A percentile compares a stretch with the other conserved stretches of the same genome.
phyloP scores from a whole-genome alignment of 306 rosid genomes.

The Dryas drummondii region DNA sequence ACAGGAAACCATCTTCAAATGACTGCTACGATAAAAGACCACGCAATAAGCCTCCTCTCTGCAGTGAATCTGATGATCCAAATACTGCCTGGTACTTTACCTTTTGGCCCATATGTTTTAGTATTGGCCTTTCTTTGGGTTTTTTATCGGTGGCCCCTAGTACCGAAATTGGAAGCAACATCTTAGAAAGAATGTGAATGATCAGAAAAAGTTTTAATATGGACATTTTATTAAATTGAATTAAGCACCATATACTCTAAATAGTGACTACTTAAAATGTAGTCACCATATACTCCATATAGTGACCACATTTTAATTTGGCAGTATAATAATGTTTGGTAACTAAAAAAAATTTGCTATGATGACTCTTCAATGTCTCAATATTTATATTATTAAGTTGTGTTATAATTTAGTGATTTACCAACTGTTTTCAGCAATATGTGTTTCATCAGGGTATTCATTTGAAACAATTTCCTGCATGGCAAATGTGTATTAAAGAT shows the following conservation, averaged over 20 bases:
- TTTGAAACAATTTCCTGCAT: background rate
- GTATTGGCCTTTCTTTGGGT: background rate
- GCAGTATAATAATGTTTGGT: no score
- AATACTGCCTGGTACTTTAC: slow-evolving; percentile 66
- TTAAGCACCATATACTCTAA: no score
- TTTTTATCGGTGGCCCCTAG: background rate
- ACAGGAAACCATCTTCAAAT: slow-evolving; percentile 75
- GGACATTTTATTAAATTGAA: background rate
- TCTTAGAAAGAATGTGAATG: background rate
- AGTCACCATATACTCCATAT: no score
- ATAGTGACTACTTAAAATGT: no score
- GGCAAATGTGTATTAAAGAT: background rate
- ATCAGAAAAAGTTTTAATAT: background rate
- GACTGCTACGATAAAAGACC: slow-evolving; percentile 59
- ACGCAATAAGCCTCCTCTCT: slow-evolving; percentile 64
- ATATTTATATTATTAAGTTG: no score
- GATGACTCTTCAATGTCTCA: no score
- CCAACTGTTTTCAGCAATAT: no score
- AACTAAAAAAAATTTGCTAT: no score
- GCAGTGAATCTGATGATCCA: slow-evolving; percentile 66
- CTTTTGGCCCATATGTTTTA: background rate
- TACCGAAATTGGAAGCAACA: background rate
- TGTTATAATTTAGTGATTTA: no score
- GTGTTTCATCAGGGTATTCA: no score
- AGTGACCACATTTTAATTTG: no score